Evolutionary conservation across 352 stramenopile species (phyloP).

Genomic region (Chrysophaeum taylorii): DNA sequence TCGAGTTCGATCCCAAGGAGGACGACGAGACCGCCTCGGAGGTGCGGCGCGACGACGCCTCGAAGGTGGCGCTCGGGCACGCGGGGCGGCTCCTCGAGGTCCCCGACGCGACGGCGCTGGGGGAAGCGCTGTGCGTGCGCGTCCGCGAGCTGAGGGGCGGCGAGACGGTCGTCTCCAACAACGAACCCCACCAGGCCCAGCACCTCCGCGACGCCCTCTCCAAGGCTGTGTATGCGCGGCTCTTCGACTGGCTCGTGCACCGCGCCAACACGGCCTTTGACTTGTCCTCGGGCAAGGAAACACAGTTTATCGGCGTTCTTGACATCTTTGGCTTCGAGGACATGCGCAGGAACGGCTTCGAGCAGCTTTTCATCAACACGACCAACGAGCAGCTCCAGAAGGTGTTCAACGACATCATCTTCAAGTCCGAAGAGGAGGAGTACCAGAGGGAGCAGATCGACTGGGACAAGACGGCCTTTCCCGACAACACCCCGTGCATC

Average conservation of each 20-base stretch:
- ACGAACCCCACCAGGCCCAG: constrained; percentile 24
- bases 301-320: constrained; percentile 53
- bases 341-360: constrained; percentile 62
- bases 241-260: constrained; percentile 54
- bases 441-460: constrained; percentile 43
- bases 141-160: constrained; percentile 37
- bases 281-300: constrained; percentile 14
- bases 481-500: constrained; percentile 38
- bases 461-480: constrained; percentile 34
- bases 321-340: constrained; percentile 74
- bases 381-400: constrained; percentile 60
- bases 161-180: constrained; percentile 35
- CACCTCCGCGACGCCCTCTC: constrained; percentile 63
- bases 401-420: constrained; percentile 53
- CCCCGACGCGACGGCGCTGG: not conserved
- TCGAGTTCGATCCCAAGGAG: constrained; percentile 5
- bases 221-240: constrained; percentile 78
- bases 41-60: not conserved
- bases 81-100: too few relatives aligned
- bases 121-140: constrained; percentile 27
- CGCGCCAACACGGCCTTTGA: constrained; percentile 36
- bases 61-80: not conserved
- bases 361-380: constrained; percentile 70
- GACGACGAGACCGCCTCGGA: not conserved
- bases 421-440: constrained; percentile 49